Percentiles rank a stretch among this genome's conserved stretches.
Evolutionary conservation across 2,329 filamentous ascomycete species (phyloP).

Genomic region (Colletotrichum coccodes): DNA sequence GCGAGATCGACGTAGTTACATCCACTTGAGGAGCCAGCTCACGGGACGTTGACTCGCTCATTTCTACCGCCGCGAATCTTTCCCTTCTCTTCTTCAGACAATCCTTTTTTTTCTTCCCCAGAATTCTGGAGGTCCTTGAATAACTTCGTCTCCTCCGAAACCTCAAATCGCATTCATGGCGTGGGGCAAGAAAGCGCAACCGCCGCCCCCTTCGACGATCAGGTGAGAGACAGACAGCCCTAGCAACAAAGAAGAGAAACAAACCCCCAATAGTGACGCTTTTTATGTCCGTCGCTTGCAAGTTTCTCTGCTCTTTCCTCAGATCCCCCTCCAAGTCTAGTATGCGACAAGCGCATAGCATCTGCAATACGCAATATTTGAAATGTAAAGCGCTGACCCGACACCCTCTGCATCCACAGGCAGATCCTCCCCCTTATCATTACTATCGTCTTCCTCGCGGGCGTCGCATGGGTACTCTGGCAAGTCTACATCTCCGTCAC

Average conservation of each 20-base stretch:
- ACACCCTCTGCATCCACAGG: constrained; percentile 44
- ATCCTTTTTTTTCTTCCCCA: not conserved
- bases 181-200: constrained; percentile 28
- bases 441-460: constrained; percentile 66
- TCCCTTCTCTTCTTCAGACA: not conserved
- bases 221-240: constrained; percentile 6
- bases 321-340: not conserved
- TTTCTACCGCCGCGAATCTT: not conserved
- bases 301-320: not conserved
- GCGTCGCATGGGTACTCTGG: constrained; percentile 73
- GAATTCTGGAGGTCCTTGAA: not conserved
- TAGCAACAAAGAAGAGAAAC: not conserved
- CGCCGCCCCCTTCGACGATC: constrained; percentile 22
- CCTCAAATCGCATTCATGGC: constrained; percentile 16
- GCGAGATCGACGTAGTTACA: not conserved
- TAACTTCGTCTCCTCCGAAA: not conserved
- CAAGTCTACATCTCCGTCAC: constrained; percentile 76
- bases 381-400: constrained; percentile 3
- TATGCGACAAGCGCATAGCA: not conserved
- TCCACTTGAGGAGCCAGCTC: not conserved
- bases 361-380: not conserved
- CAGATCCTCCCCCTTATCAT: constrained; percentile 75
- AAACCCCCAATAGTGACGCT: not conserved
- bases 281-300: not conserved
- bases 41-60: not conserved